phyloP scores from a whole-genome alignment of 768 basidiomycete genomes.

The Hysterangium stoloniferum region DNA sequence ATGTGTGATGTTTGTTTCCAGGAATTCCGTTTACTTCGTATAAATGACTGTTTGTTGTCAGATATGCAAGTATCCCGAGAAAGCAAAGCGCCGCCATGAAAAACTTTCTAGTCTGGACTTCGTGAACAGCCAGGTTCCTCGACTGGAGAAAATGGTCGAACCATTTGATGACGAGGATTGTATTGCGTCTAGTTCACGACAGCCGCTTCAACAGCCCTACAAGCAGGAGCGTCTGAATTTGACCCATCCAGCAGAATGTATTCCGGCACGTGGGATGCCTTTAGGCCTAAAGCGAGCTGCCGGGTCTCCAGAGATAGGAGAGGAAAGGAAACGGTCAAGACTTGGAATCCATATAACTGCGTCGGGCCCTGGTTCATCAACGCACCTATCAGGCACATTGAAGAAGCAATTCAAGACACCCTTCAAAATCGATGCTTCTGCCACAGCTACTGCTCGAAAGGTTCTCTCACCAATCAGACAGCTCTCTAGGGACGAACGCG shows the following conservation, averaged over 20 bases:
- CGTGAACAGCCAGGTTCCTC: constrained; percentile 18
- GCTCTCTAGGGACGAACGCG: too few relatives aligned
- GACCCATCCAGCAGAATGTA: too few relatives aligned
- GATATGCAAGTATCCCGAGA: constrained; percentile 77
- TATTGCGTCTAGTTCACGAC: too few relatives aligned
- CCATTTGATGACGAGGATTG: constrained; percentile 24
- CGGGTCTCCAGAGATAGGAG: too few relatives aligned
- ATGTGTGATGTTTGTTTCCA: constrained; percentile 75
- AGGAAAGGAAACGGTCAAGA: background rate
- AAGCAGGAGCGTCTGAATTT: too few relatives aligned
- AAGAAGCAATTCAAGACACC: constrained; percentile 47
- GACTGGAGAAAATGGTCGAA: constrained; percentile 12
- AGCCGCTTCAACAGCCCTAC: too few relatives aligned
- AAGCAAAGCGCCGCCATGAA: constrained; percentile 39
- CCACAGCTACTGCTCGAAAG: background rate
- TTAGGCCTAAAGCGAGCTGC: too few relatives aligned
- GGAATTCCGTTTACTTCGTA: background rate
- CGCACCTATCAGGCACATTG: constrained; percentile 17
- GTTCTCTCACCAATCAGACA: too few relatives aligned
- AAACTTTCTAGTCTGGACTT: constrained; percentile 40
- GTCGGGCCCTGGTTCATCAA: background rate
- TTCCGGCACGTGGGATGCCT: too few relatives aligned
- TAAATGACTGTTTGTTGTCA: background rate
- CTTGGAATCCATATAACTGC: background rate
- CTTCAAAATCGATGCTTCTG: constrained; percentile 19